These are phyloP conservation scores for Wilcoxina mikolae DNA, from an alignment of 495 filamentous ascomycete genomes.

Conservation along the genomic window DNA sequence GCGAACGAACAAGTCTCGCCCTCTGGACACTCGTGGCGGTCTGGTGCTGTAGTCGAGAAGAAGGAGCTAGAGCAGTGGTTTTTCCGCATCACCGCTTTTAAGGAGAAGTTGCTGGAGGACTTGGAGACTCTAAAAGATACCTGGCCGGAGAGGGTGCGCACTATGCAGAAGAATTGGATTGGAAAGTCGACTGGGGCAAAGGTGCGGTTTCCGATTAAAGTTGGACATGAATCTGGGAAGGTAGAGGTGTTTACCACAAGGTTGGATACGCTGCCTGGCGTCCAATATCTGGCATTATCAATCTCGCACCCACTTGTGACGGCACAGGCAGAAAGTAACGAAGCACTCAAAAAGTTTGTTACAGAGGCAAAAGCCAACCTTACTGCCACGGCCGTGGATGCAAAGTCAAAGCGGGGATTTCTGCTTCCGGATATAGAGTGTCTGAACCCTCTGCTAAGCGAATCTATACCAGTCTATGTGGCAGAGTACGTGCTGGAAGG, in stretches of 20 bases:
- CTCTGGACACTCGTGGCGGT: constrained; percentile 73
- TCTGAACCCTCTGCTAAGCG: constrained; percentile 48
- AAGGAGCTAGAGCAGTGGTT: constrained; percentile 78
- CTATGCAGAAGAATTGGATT: constrained; percentile 83
- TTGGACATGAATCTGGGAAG: constrained; percentile 23
- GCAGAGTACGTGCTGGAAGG: constrained; percentile 77
- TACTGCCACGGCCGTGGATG: not conserved
- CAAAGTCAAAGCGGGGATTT: constrained; percentile 62
- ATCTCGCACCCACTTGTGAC: constrained; percentile 56
- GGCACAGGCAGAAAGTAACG: constrained; percentile 42
- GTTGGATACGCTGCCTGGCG: constrained; percentile 69
- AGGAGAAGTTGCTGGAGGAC: constrained; percentile 56
- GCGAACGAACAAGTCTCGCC: constrained; percentile 85
- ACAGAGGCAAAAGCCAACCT: constrained; percentile 38
- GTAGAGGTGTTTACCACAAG: constrained; percentile 74
- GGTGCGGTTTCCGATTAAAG: constrained; percentile 49
- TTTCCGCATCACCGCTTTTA: constrained; percentile 64
- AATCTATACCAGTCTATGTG: constrained; percentile 56
- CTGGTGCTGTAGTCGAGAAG: constrained; percentile 73
- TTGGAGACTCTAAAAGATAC: constrained; percentile 46
- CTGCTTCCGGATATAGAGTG: constrained; percentile 45
- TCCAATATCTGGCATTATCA: constrained; percentile 70
- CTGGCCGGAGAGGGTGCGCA: constrained; percentile 69
- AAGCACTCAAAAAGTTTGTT: constrained; percentile 51
- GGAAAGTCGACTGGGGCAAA: constrained; percentile 60